These are phyloP conservation scores for Cryptococcus sp. DNA, from an alignment of 1,284 basidiomycete genomes.

Conservation along the genomic window DNA sequence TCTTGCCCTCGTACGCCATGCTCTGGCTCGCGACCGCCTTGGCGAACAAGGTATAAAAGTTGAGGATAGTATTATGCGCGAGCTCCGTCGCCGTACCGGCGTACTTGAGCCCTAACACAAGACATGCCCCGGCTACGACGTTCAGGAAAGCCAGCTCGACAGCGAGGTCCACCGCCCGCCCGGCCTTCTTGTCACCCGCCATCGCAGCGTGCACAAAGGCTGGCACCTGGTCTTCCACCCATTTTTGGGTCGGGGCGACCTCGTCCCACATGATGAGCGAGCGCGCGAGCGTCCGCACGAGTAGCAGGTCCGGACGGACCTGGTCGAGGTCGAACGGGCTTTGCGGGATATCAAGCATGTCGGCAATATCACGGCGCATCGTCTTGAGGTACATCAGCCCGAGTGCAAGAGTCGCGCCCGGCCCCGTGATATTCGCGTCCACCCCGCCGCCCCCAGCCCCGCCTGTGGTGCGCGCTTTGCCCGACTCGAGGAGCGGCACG, in stretches of 20 bases:
- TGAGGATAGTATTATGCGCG: conserved; percentile 76
- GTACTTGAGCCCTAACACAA: conserved; percentile 86
- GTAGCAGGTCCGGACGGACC: conserved; percentile 81
- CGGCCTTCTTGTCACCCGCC: conserved; percentile 56
- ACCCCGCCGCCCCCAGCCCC: conserved; percentile 37
- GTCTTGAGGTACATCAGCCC: conserved; percentile 90
- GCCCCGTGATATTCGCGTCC: conserved; percentile 81
- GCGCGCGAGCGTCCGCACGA: conserved; percentile 73
- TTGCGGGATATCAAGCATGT: conserved; percentile 76
- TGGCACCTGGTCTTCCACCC: conserved; percentile 76
- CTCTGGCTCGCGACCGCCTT: conserved; percentile 58
- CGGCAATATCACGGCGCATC: conserved; percentile 75
- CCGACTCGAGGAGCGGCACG: conserved; percentile 19
- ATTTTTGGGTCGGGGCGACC: conserved; percentile 68
- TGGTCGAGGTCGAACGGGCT: conserved; percentile 73
- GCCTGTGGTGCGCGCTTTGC: background rate
- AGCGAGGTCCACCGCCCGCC: conserved; percentile 62
- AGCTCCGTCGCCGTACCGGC: conserved; percentile 86
- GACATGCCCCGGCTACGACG: conserved; percentile 83
- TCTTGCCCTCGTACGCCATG: conserved; percentile 73
- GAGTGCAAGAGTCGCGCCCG: conserved; percentile 83
- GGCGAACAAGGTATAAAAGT: conserved; percentile 70
- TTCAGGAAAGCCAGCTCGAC: conserved; percentile 83
- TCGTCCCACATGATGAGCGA: conserved; percentile 84
- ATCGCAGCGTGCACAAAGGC: conserved; percentile 58